Conservation (phyloP, 148 eudicot genomes). For the Chenopodium quinoa region DNA sequence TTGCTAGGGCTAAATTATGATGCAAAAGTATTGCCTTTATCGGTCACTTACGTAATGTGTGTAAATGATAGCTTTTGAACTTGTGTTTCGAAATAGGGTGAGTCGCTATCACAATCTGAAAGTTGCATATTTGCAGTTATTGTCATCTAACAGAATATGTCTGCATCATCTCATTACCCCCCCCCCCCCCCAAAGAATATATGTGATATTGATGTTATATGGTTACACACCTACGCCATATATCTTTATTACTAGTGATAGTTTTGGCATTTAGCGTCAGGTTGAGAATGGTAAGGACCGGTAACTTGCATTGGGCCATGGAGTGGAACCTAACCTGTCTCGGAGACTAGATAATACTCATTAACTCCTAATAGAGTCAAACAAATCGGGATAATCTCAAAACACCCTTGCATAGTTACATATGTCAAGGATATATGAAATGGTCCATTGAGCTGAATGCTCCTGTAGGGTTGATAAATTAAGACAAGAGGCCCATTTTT, state of each 20-base stretch:
- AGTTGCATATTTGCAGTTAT: background rate
- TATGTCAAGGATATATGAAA: background rate
- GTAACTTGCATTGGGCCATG: background rate
- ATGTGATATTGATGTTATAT: background rate
- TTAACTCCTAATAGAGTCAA: background rate
- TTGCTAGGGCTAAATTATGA: too few relatives aligned
- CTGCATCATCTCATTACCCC: conserved; percentile 8
- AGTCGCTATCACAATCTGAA: background rate
- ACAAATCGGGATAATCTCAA: background rate
- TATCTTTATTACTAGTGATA: background rate
- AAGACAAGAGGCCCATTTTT: conserved; percentile 16
- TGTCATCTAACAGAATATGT: background rate
- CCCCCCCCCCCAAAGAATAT: background rate
- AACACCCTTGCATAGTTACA: background rate
- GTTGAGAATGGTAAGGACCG: background rate
- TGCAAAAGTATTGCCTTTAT: too few relatives aligned
- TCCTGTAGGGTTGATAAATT: background rate
- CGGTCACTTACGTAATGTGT: background rate
- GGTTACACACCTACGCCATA: background rate
- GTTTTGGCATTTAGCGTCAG: background rate
- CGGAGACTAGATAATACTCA: background rate
- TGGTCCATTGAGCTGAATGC: background rate
- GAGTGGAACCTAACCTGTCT: background rate
- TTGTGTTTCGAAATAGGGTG: background rate
- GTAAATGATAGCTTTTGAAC: too few relatives aligned